A percentile compares a stretch with the other conserved stretches of the same genome.
Evolutionary conservation across 306 rosid genomes (phyloP).

Genomic region (Cicer judaicum): DNA sequence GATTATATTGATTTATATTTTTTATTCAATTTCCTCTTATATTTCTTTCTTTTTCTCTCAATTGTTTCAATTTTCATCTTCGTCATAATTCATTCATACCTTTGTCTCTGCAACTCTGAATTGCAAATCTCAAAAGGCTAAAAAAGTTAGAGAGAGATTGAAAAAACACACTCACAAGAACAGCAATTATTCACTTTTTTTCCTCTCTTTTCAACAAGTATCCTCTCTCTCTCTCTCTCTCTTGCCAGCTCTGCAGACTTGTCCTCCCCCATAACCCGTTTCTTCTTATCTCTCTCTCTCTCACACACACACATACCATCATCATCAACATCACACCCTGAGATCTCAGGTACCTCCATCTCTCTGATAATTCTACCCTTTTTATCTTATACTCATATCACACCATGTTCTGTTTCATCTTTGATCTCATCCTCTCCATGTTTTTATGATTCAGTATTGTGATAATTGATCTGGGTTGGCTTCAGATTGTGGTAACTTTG

Average conservation of each 20-base stretch:
- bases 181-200: conserved; percentile 77
- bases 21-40: not conserved
- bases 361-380: conserved; percentile 36
- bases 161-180: conserved; percentile 33
- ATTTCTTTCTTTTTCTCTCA: not conserved
- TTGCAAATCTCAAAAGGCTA: conserved; percentile 71
- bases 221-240: conserved; percentile 55
- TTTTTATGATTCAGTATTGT: conserved; percentile 10
- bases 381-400: not conserved
- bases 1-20: not conserved
- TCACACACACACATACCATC: conserved; percentile 10
- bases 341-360: conserved; percentile 68
- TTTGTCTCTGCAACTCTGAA: conserved; percentile 54
- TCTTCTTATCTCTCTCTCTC: conserved; percentile 40
- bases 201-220: conserved; percentile 51
- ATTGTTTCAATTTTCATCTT: conserved; percentile 34
- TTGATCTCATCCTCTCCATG: conserved; percentile 52
- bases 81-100: conserved; percentile 55
- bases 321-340: conserved; percentile 47
- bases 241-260: conserved; percentile 85
- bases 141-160: conserved; percentile 76
- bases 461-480: conserved; percentile 47
- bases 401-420: not conserved
- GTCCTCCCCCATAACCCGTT: conserved; percentile 63
- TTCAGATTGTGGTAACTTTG: conserved; percentile 32